phyloP scores from a whole-genome alignment of 257 asterid genomes.

The Leonotis leonurus region DNA sequence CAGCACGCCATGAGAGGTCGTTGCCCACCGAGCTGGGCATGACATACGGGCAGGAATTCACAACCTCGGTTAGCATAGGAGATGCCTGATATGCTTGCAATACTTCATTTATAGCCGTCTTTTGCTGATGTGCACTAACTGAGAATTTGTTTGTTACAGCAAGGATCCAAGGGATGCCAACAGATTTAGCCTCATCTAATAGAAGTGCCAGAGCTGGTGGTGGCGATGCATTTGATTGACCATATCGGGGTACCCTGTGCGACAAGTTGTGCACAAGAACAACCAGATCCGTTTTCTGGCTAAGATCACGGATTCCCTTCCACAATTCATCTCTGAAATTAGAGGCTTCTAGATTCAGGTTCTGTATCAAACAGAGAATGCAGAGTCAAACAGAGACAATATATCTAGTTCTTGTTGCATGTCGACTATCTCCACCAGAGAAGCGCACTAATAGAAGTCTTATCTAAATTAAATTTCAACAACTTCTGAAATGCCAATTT shows the following conservation, averaged over 20 bases:
- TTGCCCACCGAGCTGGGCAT: conserved; percentile 60
- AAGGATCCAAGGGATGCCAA: conserved; percentile 92
- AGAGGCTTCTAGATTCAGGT: conserved; percentile 69
- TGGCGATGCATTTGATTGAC: conserved; percentile 42
- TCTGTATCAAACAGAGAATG: conserved; percentile 41
- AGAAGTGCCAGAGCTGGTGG: conserved; percentile 73
- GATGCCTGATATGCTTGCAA: conserved; percentile 81
- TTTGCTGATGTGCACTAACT: conserved; percentile 94
- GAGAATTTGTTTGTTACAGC: conserved; percentile 92
- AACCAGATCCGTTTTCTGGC: conserved; percentile 78
- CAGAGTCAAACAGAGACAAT: background rate
- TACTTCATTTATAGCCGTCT: conserved; percentile 59
- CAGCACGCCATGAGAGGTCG: conserved; percentile 55
- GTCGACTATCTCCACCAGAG: too few relatives aligned
- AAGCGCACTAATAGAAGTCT: too few relatives aligned
- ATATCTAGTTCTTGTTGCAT: background rate
- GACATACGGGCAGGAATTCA: conserved; percentile 87
- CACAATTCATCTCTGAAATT: conserved; percentile 90
- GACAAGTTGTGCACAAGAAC: conserved; percentile 95
- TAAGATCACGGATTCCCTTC: conserved; percentile 91
- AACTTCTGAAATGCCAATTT: background rate
- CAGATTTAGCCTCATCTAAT: conserved; percentile 85
- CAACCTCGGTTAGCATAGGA: conserved; percentile 60
- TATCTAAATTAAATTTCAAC: background rate
- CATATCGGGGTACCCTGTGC: conserved; percentile 74